Conservation (phyloP, 1,139 yeast genomes). For the Suhomyces kunorum region DNA sequence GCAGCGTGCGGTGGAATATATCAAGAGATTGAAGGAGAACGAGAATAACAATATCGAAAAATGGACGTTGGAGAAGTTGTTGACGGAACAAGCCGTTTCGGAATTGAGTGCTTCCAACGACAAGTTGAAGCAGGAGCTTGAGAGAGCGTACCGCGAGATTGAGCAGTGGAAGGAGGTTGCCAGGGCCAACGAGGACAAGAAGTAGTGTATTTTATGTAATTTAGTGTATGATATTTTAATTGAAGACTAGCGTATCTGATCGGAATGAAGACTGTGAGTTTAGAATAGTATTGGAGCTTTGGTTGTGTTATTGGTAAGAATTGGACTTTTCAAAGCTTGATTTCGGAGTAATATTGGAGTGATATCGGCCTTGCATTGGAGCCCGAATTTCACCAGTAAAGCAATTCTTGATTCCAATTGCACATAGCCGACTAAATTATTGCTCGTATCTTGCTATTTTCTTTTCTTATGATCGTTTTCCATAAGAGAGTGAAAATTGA, state of each 20-base stretch:
- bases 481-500: too few species aligned
- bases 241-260: neutral
- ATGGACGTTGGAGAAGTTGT: slow-evolving; percentile 88
- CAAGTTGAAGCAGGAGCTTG: slow-evolving; percentile 74
- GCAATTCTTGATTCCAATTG: too few species aligned
- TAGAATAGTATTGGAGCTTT: too few species aligned
- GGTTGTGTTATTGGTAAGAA: too few species aligned
- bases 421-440: too few species aligned
- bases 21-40: slow-evolving; percentile 82
- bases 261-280: too few species aligned
- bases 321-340: too few species aligned
- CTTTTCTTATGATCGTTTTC: too few species aligned
- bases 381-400: too few species aligned
- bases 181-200: slow-evolving; percentile 27
- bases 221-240: slow-evolving; percentile 8
- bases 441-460: too few species aligned
- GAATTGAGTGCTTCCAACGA: slow-evolving; percentile 78
- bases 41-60: slow-evolving; percentile 88
- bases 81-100: slow-evolving; percentile 87
- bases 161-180: slow-evolving; percentile 71
- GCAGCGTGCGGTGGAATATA: slow-evolving; percentile 85
- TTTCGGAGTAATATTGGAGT: too few species aligned
- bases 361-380: too few species aligned
- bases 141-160: slow-evolving; percentile 89
- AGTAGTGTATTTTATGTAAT: slow-evolving; percentile 12